Base-by-base conservation (phyloP, 2,329 filamentous ascomycete genomes). In the Cylindrodendrum hubeiense region DNA sequence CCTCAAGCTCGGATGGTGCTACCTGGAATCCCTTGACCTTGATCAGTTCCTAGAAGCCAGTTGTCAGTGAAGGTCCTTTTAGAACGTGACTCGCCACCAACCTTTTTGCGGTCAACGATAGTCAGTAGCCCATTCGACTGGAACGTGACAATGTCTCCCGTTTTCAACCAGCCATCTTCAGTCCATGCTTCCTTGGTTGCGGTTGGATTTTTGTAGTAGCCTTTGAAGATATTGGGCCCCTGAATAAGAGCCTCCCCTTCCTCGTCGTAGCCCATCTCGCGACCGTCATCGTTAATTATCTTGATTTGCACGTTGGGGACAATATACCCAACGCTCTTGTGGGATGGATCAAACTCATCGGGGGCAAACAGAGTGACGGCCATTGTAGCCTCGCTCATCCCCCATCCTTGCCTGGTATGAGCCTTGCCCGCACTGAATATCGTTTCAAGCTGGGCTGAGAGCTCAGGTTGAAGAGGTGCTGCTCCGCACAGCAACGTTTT, bases 21-120 rank as follows among this genome's bases (percentile, higher is more conserved):
- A 67, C 65, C 12, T 67, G 62, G 15, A 59, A 55, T 10, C 63
- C 60, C 22, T 63, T 64, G 6, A 51, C 53, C 10, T 66, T 66
- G 26, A 63, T 60, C 22, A 67, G 59, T 26, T 56, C 47, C 50
- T 60, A 17, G 1, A 7, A 34, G 12, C 5, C 19, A 26, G 12
- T 17, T 2, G 22, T 59, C 1, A 57, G 44, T 4, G 15, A 3
- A 3, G 17, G 21, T n/a, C 12, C 17, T 2, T 28, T 24, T 33
- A 2, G 10, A 28, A 21, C 7, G 17, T 17, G 15, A 17, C 30
- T 28, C 26, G 34, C 19, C 4, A 19, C 24, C 8, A 5, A 61
- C 62, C 47, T 65, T 65, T 26, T 58, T 62, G 19, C 65, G 49
- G 19, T 66, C 62, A 21, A 62, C 49, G 5, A 66, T 66, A 0